These are phyloP conservation scores for Cyamopsis tetragonoloba DNA, from an alignment of 306 rosid genomes.

Conservation along the genomic window DNA sequence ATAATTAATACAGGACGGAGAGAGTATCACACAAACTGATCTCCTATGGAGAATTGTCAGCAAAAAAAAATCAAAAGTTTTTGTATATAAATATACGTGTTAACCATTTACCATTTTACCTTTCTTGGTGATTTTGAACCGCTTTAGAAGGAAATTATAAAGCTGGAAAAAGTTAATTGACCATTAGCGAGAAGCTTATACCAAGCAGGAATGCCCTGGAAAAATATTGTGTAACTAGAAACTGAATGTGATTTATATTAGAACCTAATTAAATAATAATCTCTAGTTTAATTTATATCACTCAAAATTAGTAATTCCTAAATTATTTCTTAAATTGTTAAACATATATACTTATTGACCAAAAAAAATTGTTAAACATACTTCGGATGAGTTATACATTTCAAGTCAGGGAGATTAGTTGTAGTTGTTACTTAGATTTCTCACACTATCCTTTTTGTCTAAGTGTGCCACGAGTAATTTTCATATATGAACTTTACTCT, in stretches of 20 bases:
- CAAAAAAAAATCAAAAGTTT: too few relatives aligned
- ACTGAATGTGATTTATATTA: neutral
- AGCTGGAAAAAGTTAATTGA: neutral
- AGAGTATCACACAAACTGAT: too few relatives aligned
- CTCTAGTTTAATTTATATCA: neutral
- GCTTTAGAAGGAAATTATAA: neutral
- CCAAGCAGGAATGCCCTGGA: neutral
- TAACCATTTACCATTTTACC: too few relatives aligned
- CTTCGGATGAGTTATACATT: neutral
- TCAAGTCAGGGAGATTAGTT: conserved; percentile 10
- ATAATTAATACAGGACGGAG: too few relatives aligned
- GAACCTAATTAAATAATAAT: neutral
- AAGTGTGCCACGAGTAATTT: conserved; percentile 53
- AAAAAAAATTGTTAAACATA: too few relatives aligned
- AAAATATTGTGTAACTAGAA: neutral
- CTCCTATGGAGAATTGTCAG: too few relatives aligned
- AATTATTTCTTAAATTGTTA: neutral
- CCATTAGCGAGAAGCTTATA: neutral
- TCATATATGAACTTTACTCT: conserved; percentile 43
- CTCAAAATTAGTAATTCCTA: neutral
- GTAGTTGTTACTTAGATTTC: conserved; percentile 13
- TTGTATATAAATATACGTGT: too few relatives aligned
- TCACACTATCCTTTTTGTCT: conserved; percentile 28
- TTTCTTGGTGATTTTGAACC: neutral
- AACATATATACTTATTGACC: too few relatives aligned